These are phyloP conservation scores for Oidium heveae DNA, from an alignment of 2,329 filamentous ascomycete species.

Conservation along the genomic window DNA sequence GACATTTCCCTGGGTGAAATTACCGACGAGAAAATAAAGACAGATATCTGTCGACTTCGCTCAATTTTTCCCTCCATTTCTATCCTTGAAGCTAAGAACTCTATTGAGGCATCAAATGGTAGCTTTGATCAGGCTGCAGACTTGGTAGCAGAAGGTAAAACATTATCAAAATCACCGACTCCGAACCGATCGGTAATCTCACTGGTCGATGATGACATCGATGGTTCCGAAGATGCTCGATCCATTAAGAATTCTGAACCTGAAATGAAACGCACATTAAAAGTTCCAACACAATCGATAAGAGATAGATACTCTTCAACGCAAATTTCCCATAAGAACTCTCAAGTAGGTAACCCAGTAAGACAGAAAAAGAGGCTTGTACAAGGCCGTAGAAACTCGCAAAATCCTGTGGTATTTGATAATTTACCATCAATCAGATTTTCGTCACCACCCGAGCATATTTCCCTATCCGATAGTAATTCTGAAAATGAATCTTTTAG, in stretches of 20 bases:
- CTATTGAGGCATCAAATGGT: slow-evolving; percentile 23
- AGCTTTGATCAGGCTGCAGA: slow-evolving; percentile 29
- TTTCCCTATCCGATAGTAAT: slow-evolving; percentile 12
- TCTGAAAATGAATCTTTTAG: slow-evolving; percentile 4
- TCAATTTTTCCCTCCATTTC: slow-evolving; percentile 21
- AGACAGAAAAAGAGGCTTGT: slow-evolving; percentile 14
- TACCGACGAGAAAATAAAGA: slow-evolving; percentile 20
- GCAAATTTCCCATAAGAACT: slow-evolving; percentile 14
- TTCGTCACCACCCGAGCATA: slow-evolving; percentile 6
- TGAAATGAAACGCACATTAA: slow-evolving; percentile 27
- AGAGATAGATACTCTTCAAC: slow-evolving; percentile 30
- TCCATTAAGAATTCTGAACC: slow-evolving; percentile 17
- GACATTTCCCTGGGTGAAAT: slow-evolving; percentile 24
- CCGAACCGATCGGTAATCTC: slow-evolving; percentile 1
- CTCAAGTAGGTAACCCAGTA: slow-evolving; percentile 6
- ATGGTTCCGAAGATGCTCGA: slow-evolving; percentile 11
- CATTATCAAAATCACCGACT: neutral
- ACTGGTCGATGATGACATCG: slow-evolving; percentile 10
- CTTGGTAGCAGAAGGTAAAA: slow-evolving; percentile 15
- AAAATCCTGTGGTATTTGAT: slow-evolving; percentile 2
- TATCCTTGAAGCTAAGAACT: slow-evolving; percentile 22
- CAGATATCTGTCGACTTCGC: slow-evolving; percentile 26
- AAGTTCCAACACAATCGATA: slow-evolving; percentile 27
- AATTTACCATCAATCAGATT: slow-evolving; percentile 7
- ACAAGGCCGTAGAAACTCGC: slow-evolving; percentile 12